Percentiles rank a stretch among this genome's conserved stretches.
phyloP scores from a whole-genome alignment of 805 yeast genomes.

The Candida qinlingensis region DNA sequence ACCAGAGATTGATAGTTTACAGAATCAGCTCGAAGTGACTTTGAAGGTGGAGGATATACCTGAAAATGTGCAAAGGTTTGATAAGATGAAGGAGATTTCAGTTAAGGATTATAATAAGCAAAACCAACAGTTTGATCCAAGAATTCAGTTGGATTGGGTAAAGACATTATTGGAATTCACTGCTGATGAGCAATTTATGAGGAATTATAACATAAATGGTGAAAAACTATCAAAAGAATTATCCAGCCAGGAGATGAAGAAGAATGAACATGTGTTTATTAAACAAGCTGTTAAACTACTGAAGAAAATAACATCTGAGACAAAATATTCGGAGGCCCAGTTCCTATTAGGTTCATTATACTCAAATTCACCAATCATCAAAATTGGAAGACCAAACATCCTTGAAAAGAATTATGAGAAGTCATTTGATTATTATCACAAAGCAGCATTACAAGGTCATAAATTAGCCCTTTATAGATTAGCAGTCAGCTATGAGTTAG shows the following conservation, averaged over 20 bases:
- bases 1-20: neutral
- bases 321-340: constrained; percentile 51
- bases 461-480: constrained; percentile 61
- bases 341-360: constrained; percentile 59
- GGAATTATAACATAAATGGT: constrained; percentile 44
- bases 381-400: constrained; percentile 40
- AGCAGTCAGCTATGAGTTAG: constrained; percentile 67
- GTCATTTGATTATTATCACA: constrained; percentile 56
- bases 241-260: constrained; percentile 38
- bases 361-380: constrained; percentile 43
- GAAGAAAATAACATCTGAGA: constrained; percentile 46
- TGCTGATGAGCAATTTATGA: constrained; percentile 36
- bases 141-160: constrained; percentile 61
- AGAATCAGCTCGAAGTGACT: constrained; percentile 1
- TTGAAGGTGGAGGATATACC: constrained; percentile 18
- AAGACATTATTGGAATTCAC: constrained; percentile 45
- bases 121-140: constrained; percentile 35
- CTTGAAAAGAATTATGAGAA: constrained; percentile 50
- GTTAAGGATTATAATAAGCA: constrained; percentile 27
- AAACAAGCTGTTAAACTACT: constrained; percentile 54
- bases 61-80: constrained; percentile 28
- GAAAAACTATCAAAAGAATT: constrained; percentile 33
- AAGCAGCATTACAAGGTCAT: constrained; percentile 54
- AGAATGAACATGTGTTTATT: constrained; percentile 51
- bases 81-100: constrained; percentile 27